Evolutionary conservation across 345 rosid species (phyloP).

Genomic region (Brassica carinata): DNA sequence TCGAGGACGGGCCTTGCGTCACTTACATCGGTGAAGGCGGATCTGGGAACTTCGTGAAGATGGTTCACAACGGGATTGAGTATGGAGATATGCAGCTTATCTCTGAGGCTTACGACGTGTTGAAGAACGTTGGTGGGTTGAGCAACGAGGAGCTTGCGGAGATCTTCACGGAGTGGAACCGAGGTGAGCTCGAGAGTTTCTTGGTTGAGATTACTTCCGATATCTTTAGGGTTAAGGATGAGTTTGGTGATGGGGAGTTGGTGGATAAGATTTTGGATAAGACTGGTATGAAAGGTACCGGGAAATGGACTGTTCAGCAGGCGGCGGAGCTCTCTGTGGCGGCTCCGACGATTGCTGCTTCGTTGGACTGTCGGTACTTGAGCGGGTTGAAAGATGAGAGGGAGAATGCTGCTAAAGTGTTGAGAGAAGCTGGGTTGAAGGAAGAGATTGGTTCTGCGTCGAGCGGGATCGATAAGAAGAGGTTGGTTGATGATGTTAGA

Average conservation of each 20-base stretch:
- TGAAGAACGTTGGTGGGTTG: slow-evolving; percentile 85
- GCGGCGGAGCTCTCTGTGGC: slow-evolving; percentile 98
- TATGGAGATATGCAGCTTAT: slow-evolving; percentile 99
- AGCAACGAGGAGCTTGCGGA: slow-evolving; percentile 68
- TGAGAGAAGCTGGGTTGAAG: slow-evolving; percentile 79
- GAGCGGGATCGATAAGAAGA: slow-evolving; percentile 69
- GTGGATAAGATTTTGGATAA: slow-evolving; percentile 96
- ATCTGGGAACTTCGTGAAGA: slow-evolving; percentile 95
- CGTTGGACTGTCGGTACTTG: slow-evolving; percentile 84
- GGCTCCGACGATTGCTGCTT: slow-evolving; percentile 95
- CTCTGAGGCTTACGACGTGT: slow-evolving; percentile 90
- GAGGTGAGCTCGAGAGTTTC: slow-evolving; percentile 90
- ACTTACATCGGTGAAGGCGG: slow-evolving; percentile 95
- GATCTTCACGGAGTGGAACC: slow-evolving; percentile 77
- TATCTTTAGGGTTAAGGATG: slow-evolving; percentile 85
- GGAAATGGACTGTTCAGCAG: slow-evolving; percentile 98
- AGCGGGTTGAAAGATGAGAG: slow-evolving; percentile 96
- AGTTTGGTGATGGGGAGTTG: slow-evolving; percentile 60
- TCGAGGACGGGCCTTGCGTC: slow-evolving; percentile 97
- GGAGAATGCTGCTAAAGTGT: slow-evolving; percentile 57
- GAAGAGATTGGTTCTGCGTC: slow-evolving; percentile 60
- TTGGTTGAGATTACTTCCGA: slow-evolving; percentile 87
- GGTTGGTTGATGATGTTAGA: slow-evolving; percentile 92
- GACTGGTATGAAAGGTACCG: slow-evolving; percentile 98
- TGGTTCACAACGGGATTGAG: slow-evolving; percentile 99